A percentile compares a stretch with the other conserved stretches of the same genome.
phyloP scores from a whole-genome alignment of 108 stramenopile genomes.

The Cyclotella choctawhatcheeana region DNA sequence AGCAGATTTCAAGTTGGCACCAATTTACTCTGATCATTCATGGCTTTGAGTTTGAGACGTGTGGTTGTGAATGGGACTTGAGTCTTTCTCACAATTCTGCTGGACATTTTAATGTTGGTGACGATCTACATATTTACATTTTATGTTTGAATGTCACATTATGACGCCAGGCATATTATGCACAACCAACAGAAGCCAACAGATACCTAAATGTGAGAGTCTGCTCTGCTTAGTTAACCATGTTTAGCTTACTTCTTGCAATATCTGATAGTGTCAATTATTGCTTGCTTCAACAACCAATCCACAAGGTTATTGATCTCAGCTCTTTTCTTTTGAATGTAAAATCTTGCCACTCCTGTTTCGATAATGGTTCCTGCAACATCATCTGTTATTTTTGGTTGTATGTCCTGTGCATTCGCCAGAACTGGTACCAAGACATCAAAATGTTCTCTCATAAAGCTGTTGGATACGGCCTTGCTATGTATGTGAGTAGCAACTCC shows the following conservation, averaged over 20 bases:
- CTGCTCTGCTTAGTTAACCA: too few relatives aligned
- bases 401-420: background rate
- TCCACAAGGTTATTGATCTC: conserved; percentile 7
- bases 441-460: conserved; percentile 1
- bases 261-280: background rate
- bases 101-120: too few relatives aligned
- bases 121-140: too few relatives aligned
- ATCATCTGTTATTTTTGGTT: background rate
- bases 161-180: too few relatives aligned
- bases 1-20: too few relatives aligned
- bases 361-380: conserved; percentile 14
- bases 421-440: conserved; percentile 1
- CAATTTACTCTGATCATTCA: too few relatives aligned
- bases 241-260: background rate
- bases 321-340: background rate
- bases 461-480: conserved; percentile 5
- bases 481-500: conserved; percentile 16
- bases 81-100: too few relatives aligned
- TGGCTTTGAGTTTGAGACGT: too few relatives aligned
- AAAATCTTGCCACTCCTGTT: conserved; percentile 4
- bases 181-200: too few relatives aligned
- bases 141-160: too few relatives aligned
- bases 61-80: too few relatives aligned
- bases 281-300: conserved; percentile 9
- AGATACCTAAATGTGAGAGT: too few relatives aligned